Evolutionary conservation across 2,329 filamentous ascomycete genomes (phyloP).

Genomic region (Colletotrichum simmondsii): DNA sequence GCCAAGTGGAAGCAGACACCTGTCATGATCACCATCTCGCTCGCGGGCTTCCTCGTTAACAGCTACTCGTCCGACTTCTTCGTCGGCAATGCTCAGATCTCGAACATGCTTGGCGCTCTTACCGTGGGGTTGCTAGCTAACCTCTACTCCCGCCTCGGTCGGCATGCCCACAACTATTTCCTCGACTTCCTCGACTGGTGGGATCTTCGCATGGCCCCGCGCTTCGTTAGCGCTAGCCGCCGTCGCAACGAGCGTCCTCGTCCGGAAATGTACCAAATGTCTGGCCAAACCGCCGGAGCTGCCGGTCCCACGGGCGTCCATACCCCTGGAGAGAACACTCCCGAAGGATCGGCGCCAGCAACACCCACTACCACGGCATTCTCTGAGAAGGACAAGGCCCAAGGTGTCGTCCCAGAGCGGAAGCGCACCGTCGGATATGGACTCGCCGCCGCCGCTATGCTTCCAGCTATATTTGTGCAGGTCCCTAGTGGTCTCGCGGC

Average conservation of each 20-base stretch:
- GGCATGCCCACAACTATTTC: conserved; percentile 65
- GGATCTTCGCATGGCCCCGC: conserved; percentile 57
- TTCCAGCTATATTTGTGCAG: conserved; percentile 86
- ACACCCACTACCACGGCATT: conserved; percentile 7
- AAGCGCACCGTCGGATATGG: conserved; percentile 71
- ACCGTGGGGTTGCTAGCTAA: conserved; percentile 83
- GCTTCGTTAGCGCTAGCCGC: conserved; percentile 43
- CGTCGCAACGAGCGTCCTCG: conserved; percentile 40
- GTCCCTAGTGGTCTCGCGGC: conserved; percentile 73
- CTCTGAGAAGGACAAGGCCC: conserved; percentile 36
- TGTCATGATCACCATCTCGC: conserved; percentile 78
- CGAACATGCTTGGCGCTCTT: conserved; percentile 81
- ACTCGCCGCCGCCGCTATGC: conserved; percentile 84
- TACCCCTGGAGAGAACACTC: conserved; percentile 5
- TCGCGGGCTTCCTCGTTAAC: conserved; percentile 80
- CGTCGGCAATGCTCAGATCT: conserved; percentile 76
- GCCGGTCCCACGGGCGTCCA: background rate
- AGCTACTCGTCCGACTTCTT: conserved; percentile 77
- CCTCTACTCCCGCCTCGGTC: conserved; percentile 77
- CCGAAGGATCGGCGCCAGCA: conserved; percentile 22
- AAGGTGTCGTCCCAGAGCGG: conserved; percentile 37
- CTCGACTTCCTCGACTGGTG: conserved; percentile 61
- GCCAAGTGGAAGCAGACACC: conserved; percentile 83
- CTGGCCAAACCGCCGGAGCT: conserved; percentile 7
- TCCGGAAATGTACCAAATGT: conserved; percentile 30